Evolutionary conservation across 1,284 basidiomycete species (phyloP), one percentile per base, ranked within the genome.

Genomic region (Pseudozyma thailandica): DNA sequence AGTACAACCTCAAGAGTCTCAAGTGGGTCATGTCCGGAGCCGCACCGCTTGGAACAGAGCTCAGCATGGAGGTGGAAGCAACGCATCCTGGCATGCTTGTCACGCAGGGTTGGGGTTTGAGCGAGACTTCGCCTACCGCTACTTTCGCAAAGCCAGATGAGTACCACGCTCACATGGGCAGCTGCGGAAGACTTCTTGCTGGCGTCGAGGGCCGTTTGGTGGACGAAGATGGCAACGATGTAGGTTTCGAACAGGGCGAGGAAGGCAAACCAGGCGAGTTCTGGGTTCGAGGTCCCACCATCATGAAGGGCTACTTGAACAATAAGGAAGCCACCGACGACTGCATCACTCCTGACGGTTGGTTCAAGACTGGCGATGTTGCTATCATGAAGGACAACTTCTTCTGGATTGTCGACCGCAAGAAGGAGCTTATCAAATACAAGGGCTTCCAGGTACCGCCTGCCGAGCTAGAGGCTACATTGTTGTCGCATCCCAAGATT

Each of bases 161-260:
- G 12, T 79, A 79, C 33, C 52, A 59, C 44, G 49, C 59, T 9
- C 42, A 70, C 55, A 72, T 73, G 65, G 80, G 80, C 12, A 68
- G 82, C 81, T 50, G 85, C 55, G 94, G 94, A 1, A 81, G 86
- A 1, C 84, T 94, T 2, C 81, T 94, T 12, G 89, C 94, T 0
- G 92, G 91, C 64, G 86, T 93, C 26, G 88, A 93, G 78, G 89
- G 89, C 0, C 87, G 91, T 7, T 82, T 97, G 15, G 89, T 95
- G 18, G 84, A 87, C 30, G 70, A 76, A 1, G 89, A 86, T 18
- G 81, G 79, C 31, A 56, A 72, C 37, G 75, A 80, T 30, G 74
- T 80, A 7, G 68, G 21, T 85, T 84, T 60, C 50, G 64, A 79
- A 4, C 85, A 87, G 65, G 88, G 86, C 16, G 84, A 86, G 42